These are phyloP conservation scores for Avena insularis DNA, from an alignment of 176 grass and related monocot species.

Conservation along the genomic window DNA sequence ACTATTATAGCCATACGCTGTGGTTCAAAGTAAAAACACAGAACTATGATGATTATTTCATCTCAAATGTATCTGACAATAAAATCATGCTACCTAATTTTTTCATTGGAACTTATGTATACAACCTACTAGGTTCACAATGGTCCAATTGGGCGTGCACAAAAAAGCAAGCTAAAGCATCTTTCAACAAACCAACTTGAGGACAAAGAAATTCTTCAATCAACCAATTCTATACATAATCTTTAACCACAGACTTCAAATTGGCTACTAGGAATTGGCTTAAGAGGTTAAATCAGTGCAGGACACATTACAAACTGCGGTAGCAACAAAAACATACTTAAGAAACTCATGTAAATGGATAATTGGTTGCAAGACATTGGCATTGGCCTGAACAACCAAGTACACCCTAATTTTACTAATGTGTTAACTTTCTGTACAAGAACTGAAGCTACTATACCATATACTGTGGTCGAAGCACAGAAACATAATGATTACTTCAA, in stretches of 20 bases:
- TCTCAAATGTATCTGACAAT: neutral
- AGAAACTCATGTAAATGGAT: neutral
- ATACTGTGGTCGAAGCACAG: neutral
- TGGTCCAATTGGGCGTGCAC: neutral
- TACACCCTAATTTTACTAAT: neutral
- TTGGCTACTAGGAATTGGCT: neutral
- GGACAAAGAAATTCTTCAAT: neutral
- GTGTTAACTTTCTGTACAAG: neutral
- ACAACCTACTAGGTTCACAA: neutral
- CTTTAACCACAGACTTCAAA: neutral
- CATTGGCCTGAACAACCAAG: neutral
- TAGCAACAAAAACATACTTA: neutral
- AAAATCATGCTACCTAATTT: neutral
- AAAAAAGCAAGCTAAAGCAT: neutral
- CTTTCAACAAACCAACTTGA: neutral
- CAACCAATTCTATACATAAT: neutral
- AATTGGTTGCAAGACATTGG: neutral
- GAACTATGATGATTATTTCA: neutral
- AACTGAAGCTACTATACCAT: neutral
- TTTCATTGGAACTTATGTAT: slow-evolving; percentile 3
- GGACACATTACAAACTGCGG: neutral
- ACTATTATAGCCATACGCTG: neutral
- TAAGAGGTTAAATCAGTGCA: neutral
- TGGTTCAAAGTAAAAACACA: neutral
- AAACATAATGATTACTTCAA: neutral